phyloP scores from a whole-genome alignment of 495 filamentous ascomycete species.

The Hypoxylon cercidicola region DNA sequence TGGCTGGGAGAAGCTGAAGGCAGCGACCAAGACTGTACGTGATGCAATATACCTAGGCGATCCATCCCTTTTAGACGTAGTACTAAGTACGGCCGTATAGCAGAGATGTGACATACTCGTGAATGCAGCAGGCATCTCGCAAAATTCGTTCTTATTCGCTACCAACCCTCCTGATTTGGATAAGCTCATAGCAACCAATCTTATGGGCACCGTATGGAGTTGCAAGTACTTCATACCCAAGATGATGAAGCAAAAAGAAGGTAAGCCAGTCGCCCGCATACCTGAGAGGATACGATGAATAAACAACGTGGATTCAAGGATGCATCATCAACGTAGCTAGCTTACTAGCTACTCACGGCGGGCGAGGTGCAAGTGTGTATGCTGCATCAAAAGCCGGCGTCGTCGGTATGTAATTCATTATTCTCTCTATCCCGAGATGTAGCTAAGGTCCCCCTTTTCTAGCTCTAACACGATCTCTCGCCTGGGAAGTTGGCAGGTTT shows the following conservation, averaged over 20 bases:
- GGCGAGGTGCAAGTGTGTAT: constrained; percentile 74
- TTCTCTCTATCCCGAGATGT: constrained; percentile 6
- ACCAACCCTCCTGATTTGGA: constrained; percentile 55
- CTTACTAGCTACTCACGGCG: constrained; percentile 71
- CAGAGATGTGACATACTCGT: constrained; percentile 68
- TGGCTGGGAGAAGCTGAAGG: constrained; percentile 36
- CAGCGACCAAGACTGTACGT: constrained; percentile 23
- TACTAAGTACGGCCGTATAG: constrained; percentile 16
- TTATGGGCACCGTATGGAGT: constrained; percentile 74
- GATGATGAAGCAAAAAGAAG: constrained; percentile 57
- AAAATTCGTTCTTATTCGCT: constrained; percentile 65
- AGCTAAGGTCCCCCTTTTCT: constrained; percentile 24
- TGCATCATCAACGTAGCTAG: constrained; percentile 87
- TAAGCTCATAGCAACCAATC: constrained; percentile 70
- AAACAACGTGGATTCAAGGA: constrained; percentile 40
- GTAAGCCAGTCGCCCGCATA: constrained; percentile 23
- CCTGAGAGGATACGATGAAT: constrained; percentile 2
- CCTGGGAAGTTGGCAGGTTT: constrained; percentile 67
- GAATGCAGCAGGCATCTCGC: constrained; percentile 79
- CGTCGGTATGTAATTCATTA: constrained; percentile 58
- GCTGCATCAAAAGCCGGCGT: constrained; percentile 84
- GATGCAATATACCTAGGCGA: too few relatives aligned
- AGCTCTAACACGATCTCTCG: constrained; percentile 75
- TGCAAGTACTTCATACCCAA: constrained; percentile 65
- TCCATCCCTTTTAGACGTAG: not conserved